Evolutionary conservation across 768 basidiomycete genomes (phyloP).

Genomic region (Cyathus striatus): DNA sequence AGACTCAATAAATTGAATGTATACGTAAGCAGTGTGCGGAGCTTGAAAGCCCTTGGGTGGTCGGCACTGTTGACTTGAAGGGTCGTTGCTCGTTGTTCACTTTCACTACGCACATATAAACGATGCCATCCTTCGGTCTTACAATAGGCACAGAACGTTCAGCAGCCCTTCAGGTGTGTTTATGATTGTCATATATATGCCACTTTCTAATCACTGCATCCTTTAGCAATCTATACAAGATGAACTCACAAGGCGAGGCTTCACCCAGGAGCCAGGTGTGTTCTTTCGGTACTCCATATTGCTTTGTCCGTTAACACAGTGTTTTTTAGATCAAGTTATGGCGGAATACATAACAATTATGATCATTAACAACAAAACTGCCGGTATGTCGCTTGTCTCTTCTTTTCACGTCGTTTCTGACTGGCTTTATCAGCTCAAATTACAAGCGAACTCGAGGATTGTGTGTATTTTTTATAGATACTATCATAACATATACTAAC

Average conservation of each 20-base stretch:
- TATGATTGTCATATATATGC: background rate
- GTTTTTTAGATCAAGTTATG: conserved; percentile 68
- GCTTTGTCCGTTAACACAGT: conserved; percentile 3
- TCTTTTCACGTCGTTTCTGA: conserved; percentile 8
- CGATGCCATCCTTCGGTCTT: conserved; percentile 75
- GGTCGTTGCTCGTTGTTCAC: too few relatives aligned
- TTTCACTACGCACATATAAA: conserved; percentile 19
- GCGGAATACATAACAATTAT: conserved; percentile 94
- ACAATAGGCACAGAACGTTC: conserved; percentile 80
- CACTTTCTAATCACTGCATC: conserved; percentile 8
- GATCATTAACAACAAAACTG: conserved; percentile 89
- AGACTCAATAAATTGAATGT: background rate
- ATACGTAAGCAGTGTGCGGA: background rate
- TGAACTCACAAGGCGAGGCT: conserved; percentile 72
- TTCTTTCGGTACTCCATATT: conserved; percentile 16
- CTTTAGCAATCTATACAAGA: conserved; percentile 70
- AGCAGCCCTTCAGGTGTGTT: conserved; percentile 57
- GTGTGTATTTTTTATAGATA: conserved; percentile 32
- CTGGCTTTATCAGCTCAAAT: conserved; percentile 60
- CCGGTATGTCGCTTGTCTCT: conserved; percentile 39
- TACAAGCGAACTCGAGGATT: conserved; percentile 80
- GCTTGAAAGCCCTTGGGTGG: background rate
- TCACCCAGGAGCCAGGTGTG: conserved; percentile 72
- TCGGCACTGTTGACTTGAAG: background rate
- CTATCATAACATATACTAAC: conserved; percentile 5